Evolutionary conservation across 192 early-diverging fungal species (phyloP), one percentile per base, ranked within the genome.

Genomic region (Chytriomyces confervae): DNA sequence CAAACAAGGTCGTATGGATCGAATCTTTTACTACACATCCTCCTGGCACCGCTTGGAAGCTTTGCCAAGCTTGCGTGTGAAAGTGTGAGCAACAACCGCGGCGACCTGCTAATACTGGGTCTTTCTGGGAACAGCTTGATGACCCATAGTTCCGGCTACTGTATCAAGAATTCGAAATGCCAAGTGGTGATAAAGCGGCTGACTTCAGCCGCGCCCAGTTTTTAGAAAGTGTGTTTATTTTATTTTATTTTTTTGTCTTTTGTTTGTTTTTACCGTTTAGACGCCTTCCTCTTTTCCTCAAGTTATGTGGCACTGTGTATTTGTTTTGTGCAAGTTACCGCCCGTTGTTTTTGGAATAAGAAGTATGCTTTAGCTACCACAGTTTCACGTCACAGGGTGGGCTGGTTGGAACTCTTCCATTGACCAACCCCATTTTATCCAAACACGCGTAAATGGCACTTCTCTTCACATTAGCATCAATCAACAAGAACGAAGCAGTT

Each of bases 101-200:
- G 50, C 8, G 57, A 72, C 44, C 44, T 72, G 50, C 50, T 72
- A 5, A 72, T 72, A 57, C 50, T 72, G 18, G 69, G 69, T n/a
- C 23, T 72, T 7, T 29, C 20, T 24, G 57, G 69, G 8, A 45
- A 72, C 69, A 57, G 16, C 7, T 72, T 60, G 18, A 18, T 72
- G 9, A 45, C 23, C 16, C 9, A 16, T 5, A 36, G 23, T 2
- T 72, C 69, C 18, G 6, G n/a, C 24, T 57, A 72, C 23, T 72
- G 69, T 43, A 60, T 72, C 27, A 27, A 57, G 20, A 72, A 72
- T 72, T n/a, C 69, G 18, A 20, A 49, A 36, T 72, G 69, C n/a
- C 47, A 45, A 13, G 69, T 72, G 13, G 45, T 61, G 27, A 72
- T 57, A 13, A 57, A 57, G 53, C 53, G 53, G 20, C 5, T 57